Base-by-base conservation (phyloP, 2,329 filamentous ascomycete genomes). In the Venturia nashicola region DNA sequence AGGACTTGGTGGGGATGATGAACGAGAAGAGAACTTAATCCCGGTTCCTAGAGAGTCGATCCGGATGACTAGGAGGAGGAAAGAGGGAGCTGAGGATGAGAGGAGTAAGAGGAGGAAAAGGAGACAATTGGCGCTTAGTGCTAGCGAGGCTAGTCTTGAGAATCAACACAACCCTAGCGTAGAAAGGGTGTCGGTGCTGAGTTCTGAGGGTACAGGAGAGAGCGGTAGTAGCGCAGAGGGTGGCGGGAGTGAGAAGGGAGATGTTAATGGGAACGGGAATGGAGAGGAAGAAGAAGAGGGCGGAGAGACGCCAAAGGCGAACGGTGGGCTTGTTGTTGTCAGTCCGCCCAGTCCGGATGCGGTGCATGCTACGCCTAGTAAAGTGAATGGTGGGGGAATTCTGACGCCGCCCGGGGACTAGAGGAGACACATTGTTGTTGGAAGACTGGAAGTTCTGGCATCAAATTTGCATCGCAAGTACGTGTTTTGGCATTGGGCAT, bases 1-100 rank as follows among this genome's bases (percentile, higher is more conserved):
- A 71, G 91, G 91, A 57, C 87, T 97, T 75, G 84, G 91, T 51
- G 84, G 84, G 27, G 27, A 27, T 51, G 83, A 73, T 34, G 76
- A 8, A 78, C 75, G 67, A 67, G 74, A 23, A 78, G 84, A 62
- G 14, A 39, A 60, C 12, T 14, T 42, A 6, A n/a, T 60, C 3
- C 60, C 60, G 36, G 60, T 62, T 5, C 60, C 60, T 5, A 34
- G 43, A 12, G 60, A 62, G 23, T 36, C 23, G 1, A 62, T 62
- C 18, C 43, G 42, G 23, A 62, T 62, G 60, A 32, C 12, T 11
- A n/a, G 60, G n/a, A 42, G 60, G 3, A 62, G 60, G 18, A 62
- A 62, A 34, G 60, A 62, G n/a, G 44, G 42, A 11, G 60, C 42
- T 23, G 42, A 46, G 18, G 60, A 62, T 51, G 60, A 62, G 18